phyloP scores from a whole-genome alignment of 2,329 filamentous ascomycete species.

The Phaeosphaeria sp. region DNA sequence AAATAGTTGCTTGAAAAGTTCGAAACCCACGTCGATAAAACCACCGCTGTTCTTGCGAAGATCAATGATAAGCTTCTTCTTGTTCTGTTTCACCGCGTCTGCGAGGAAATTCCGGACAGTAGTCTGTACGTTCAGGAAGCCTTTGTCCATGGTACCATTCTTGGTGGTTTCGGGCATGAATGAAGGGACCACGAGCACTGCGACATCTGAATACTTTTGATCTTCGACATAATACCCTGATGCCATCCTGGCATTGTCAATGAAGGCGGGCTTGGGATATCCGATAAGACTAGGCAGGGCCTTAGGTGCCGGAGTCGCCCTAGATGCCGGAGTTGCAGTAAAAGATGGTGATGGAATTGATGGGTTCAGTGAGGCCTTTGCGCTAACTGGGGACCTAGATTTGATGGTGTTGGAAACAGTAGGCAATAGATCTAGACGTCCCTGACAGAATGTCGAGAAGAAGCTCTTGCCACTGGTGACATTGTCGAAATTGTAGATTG shows the following conservation, averaged over 20 bases:
- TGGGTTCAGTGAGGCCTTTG: constrained; percentile 2
- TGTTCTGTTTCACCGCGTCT: constrained; percentile 51
- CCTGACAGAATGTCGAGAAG: constrained; percentile 39
- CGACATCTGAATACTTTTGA: constrained; percentile 47
- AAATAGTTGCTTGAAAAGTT: constrained; percentile 59
- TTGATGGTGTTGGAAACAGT: background rate
- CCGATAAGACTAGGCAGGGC: constrained; percentile 26
- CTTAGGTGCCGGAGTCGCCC: background rate
- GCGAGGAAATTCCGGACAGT: constrained; percentile 51
- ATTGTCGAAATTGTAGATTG: constrained; percentile 26
- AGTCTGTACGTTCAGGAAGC: constrained; percentile 32
- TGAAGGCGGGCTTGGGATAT: constrained; percentile 43
- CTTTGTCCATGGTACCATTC: background rate
- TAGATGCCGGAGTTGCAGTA: background rate
- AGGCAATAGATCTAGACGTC: background rate
- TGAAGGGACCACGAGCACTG: constrained; percentile 46
- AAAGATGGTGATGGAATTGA: constrained; percentile 2
- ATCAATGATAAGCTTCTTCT: constrained; percentile 67
- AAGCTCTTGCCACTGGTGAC: constrained; percentile 44
- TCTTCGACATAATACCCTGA: constrained; percentile 52
- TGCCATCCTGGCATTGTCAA: constrained; percentile 26
- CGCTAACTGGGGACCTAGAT: constrained; percentile 8
- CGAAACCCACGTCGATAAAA: constrained; percentile 35
- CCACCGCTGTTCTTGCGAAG: constrained; percentile 66
- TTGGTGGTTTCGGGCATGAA: background rate